Evolutionary conservation across 2,329 filamentous ascomycete genomes (phyloP), one percentile per base, ranked within the genome.

Genomic region (Penicillium paneum): DNA sequence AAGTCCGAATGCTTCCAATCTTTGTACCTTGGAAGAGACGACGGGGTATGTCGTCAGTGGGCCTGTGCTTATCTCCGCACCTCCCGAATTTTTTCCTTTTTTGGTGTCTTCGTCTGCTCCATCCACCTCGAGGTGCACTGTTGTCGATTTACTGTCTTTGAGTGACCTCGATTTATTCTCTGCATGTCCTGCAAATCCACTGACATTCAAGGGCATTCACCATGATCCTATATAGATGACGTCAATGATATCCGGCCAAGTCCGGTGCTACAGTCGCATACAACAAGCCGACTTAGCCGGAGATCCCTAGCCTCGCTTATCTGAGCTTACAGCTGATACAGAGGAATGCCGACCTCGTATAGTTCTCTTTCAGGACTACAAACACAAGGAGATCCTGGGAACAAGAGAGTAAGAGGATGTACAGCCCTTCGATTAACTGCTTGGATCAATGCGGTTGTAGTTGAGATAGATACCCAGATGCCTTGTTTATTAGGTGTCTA

Each of bases 241-340:
- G 42, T 44, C 42, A 46, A 46, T 34, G 29, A 24, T 24, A 45
- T 12, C 31, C 31, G 31, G 19, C 28, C 11, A 4, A 4, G 17
- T n/a, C n/a, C 41, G 28, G 26, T 43, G 17, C 24, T 36, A 11
- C 10, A 28, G 15, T 31, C 21, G 12, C 17, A 24, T 13, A 11
- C 26, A 28, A 28, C 6, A 34, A 46, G 43, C 43, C 43, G 43
- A 46, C 34, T 26, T 46, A 46, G 43, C 43, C 43, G 52, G 69
- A 41, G 15, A n/a, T 26, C 5, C 13, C 26, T 7, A 28, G 7
- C 26, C 8, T 28, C 26, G 8, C 26, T 28, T 28, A 28, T 28
- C 26, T 24, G 21, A 24, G 21, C 21, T 24, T 24, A 24, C 21
- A 24, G 21, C 21, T 24, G 21, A 24, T 24, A 24, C 21, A 24